phyloP scores from a whole-genome alignment of 1,284 basidiomycete genomes.

The Somion occarium region DNA sequence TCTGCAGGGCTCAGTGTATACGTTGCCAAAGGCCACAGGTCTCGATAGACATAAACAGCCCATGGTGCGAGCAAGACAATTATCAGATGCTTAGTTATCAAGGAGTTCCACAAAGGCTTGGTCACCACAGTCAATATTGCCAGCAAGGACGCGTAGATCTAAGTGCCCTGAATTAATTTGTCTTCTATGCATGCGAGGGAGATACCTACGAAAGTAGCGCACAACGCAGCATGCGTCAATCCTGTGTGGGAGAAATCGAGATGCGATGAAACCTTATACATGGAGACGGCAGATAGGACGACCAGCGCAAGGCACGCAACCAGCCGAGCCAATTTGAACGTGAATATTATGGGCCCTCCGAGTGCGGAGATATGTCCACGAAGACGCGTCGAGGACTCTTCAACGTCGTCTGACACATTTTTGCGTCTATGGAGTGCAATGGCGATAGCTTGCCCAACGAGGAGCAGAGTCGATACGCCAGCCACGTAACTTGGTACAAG shows the following conservation, averaged over 20 bases:
- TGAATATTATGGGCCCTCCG: neutral
- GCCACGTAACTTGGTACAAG: neutral
- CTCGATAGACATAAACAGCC: conserved; percentile 42
- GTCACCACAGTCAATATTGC: neutral
- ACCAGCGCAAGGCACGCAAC: neutral
- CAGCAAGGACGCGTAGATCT: conserved; percentile 2
- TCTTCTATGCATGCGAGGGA: neutral
- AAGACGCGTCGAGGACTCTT: neutral
- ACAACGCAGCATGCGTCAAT: neutral
- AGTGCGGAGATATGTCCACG: neutral
- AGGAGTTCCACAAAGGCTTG: neutral
- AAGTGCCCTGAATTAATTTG: too few species aligned
- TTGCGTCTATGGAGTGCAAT: neutral
- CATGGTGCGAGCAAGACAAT: conserved; percentile 36
- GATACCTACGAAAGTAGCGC: neutral
- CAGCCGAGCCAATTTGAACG: neutral
- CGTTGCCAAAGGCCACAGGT: conserved; percentile 46
- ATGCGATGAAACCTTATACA: neutral
- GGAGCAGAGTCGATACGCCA: neutral
- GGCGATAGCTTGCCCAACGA: neutral
- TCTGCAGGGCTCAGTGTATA: conserved; percentile 38
- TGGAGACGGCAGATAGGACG: neutral
- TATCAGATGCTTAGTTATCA: conserved; percentile 22
- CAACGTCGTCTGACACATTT: neutral
- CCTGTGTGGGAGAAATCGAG: neutral